phyloP scores from a whole-genome alignment of 23 red algal genomes.

The Gracilaria vermiculophylla region DNA sequence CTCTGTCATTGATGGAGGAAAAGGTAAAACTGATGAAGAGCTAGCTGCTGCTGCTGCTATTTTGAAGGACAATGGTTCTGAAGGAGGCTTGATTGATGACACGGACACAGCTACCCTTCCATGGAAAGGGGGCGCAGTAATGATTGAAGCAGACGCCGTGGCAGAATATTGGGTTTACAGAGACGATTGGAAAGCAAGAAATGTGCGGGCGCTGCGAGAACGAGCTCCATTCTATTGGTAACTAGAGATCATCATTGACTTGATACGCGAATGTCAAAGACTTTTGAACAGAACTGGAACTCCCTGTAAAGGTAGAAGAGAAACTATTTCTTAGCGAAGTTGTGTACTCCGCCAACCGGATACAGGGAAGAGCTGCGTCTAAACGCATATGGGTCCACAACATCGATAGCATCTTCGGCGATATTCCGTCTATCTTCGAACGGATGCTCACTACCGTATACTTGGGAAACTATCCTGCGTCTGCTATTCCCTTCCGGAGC shows the following conservation, averaged over 20 bases:
- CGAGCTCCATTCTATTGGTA: conserved; percentile 77
- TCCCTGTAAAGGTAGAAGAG: not conserved
- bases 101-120: conserved; percentile 65
- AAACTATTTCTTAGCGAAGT: not conserved
- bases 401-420: not conserved
- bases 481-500: conserved; percentile 18
- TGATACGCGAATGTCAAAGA: not conserved
- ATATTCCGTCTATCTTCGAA: conserved; percentile 1
- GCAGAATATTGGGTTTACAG: conserved; percentile 61
- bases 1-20: conserved; percentile 67
- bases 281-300: not conserved
- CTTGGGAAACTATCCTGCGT: conserved; percentile 47
- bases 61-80: conserved; percentile 24
- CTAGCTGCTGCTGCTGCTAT: conserved; percentile 48
- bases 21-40: conserved; percentile 65
- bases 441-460: conserved; percentile 50
- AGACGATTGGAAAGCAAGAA: conserved; percentile 67
- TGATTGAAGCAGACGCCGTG: conserved; percentile 66
- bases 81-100: conserved; percentile 54
- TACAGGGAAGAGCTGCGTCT: conserved; percentile 35
- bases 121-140: conserved; percentile 76
- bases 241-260: not conserved
- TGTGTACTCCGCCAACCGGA: conserved; percentile 62
- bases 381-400: conserved; percentile 44
- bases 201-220: conserved; percentile 60